Evolutionary conservation across 805 yeast genomes (phyloP), one percentile per base, ranked within the genome.

Genomic region (Starmera caribaea): DNA sequence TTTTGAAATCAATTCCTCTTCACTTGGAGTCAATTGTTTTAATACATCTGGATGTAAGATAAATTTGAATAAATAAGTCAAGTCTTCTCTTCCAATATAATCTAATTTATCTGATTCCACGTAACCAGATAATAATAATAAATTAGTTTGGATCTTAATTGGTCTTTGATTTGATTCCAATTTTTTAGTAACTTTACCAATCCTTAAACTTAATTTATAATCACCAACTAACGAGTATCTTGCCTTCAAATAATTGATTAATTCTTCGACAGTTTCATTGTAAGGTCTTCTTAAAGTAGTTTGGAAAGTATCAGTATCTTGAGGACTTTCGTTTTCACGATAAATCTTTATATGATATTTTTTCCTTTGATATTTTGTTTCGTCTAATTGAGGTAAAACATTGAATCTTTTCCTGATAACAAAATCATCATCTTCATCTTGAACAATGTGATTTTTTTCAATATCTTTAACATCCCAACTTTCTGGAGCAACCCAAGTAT

Each of bases 291-390:
- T 76, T 16, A 90, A 63, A 1, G 96, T 85, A 0, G 79, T 68
- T 13, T 92, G 82, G 47, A 87, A 85, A 10, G 88, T 82, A 49
- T 87, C 89, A 1, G 96, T 85, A 0, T 79, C 68, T 13, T 92
- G 82, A 47, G 87, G 85, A 10, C 88, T 82, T 49, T 87, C 89
- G 42, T 85, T 95, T 38, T 78, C 83, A 42, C 82, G 77, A 63
- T 83, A 88, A 2, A 90, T 79, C 44, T 95, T 76, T 16, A 90
- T 65, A 44, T 69, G 73, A 47, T 65, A 73, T 4, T 58, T 62
- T 35, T 61, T 63, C 36, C 53, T 57, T 31, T 54, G 51, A 9
- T 51, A 52, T 30, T 54, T 49, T 42, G 59, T 54, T 30, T 59
- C 47, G 32, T 58, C 57, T 2, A 38, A 31, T 10, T 48, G 50